Evolutionary conservation across 2,329 filamentous ascomycete species (phyloP).

Genomic region (Aspergillus latus): DNA sequence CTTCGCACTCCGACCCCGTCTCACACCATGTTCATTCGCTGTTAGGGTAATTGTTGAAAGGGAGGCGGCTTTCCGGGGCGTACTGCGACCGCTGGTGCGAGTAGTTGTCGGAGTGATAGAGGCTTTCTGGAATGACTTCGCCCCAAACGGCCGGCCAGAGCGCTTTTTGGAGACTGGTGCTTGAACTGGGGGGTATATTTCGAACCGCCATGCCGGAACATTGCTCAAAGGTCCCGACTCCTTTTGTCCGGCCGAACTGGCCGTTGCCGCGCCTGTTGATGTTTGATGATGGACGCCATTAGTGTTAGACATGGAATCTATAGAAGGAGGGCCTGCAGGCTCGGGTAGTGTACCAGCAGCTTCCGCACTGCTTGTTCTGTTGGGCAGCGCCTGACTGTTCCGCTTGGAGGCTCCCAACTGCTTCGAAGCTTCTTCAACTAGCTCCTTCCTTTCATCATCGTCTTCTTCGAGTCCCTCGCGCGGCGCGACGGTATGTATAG

Average conservation of each 20-base stretch:
- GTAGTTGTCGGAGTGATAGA: constrained; percentile 34
- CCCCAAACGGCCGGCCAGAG: constrained; percentile 40
- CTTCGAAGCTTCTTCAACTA: constrained; percentile 22
- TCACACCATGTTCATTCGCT: constrained; percentile 26
- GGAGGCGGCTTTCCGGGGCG: constrained; percentile 36
- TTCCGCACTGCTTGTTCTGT: constrained; percentile 18
- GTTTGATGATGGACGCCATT: constrained; percentile 30
- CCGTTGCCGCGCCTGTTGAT: constrained; percentile 18
- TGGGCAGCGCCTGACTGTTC: constrained; percentile 16
- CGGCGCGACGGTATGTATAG: constrained; percentile 82
- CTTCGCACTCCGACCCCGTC: constrained; percentile 40
- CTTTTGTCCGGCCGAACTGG: constrained; percentile 8
- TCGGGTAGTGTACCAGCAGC: constrained; percentile 22
- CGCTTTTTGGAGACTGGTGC: constrained; percentile 36
- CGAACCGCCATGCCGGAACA: constrained; percentile 45
- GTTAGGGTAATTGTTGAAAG: constrained; percentile 34
- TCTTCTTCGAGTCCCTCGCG: constrained; percentile 60
- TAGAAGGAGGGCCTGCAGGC: constrained; percentile 39
- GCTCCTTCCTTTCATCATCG: constrained; percentile 29
- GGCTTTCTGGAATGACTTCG: constrained; percentile 27
- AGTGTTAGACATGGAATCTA: constrained; percentile 27
- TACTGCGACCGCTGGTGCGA: constrained; percentile 38
- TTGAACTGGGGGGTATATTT: constrained; percentile 45
- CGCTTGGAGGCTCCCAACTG: constrained; percentile 11
- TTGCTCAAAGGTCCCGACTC: constrained; percentile 33